These are phyloP conservation scores for Colletotrichum scovillei DNA, from an alignment of 2,329 filamentous ascomycete species.

Conservation along the genomic window DNA sequence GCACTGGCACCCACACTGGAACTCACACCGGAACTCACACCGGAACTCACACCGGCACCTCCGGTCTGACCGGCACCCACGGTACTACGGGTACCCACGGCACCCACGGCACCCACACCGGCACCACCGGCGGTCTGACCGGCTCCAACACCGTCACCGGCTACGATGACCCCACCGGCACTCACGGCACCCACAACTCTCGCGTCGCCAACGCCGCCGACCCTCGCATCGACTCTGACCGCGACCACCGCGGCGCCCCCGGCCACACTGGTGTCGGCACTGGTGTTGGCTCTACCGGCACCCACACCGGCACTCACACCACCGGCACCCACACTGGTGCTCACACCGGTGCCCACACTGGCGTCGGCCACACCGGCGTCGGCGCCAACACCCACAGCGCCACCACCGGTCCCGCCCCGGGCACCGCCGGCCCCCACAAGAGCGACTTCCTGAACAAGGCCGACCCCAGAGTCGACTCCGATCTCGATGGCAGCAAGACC, in stretches of 20 bases:
- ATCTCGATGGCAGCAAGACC: conserved; percentile 66
- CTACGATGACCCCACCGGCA: conserved; percentile 30
- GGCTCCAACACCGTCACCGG: conserved; percentile 11
- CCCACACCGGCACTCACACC: no score
- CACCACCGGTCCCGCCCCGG: conserved; percentile 34
- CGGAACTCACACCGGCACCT: conserved; percentile 39
- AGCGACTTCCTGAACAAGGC: conserved; percentile 64
- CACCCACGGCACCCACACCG: conserved; percentile 32
- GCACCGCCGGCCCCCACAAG: conserved; percentile 49
- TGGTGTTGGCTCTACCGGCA: no score
- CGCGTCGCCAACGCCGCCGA: conserved; percentile 63
- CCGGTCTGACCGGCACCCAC: conserved; percentile 30
- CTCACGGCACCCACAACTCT: conserved; percentile 57
- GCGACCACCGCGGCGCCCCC: conserved; percentile 46
- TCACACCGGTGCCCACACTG: not conserved
- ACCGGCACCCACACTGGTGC: no score
- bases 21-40: conserved; percentile 43
- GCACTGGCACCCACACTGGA: conserved; percentile 42
- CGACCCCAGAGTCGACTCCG: conserved; percentile 66
- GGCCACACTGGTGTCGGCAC: conserved; percentile 1
- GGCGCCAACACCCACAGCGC: conserved; percentile 20
- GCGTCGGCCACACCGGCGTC: conserved; percentile 4
- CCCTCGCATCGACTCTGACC: conserved; percentile 65
- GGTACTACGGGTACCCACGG: conserved; percentile 41
- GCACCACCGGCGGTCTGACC: conserved; percentile 34